Conservation (phyloP, 2,329 filamentous ascomycete genomes). For the Cladosporium sphaerospermum region DNA sequence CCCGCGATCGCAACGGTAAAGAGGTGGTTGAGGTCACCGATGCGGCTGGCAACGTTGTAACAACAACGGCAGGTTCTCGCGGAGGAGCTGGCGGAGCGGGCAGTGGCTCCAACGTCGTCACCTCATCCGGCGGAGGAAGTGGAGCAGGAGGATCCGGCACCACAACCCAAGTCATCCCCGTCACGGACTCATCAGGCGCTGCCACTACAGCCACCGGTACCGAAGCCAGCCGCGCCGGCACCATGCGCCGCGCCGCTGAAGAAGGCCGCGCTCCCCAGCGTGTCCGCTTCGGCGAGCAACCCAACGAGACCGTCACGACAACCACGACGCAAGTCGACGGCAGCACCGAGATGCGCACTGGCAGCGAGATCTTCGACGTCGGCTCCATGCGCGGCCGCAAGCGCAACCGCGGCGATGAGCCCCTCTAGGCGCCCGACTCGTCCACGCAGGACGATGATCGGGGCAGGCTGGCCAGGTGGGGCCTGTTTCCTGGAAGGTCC, state of each 20-base stretch:
- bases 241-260: conserved; percentile 7
- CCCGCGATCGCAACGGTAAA: too few species aligned
- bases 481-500: background rate
- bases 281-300: conserved; percentile 4
- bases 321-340: conserved; percentile 4
- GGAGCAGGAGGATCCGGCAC: background rate
- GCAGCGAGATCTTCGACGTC: conserved; percentile 8
- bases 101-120: background rate
- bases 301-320: background rate
- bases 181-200: background rate
- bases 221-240: background rate
- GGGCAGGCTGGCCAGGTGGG: background rate
- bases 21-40: too few species aligned
- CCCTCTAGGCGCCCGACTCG: conserved; percentile 8
- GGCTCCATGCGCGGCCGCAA: conserved; percentile 9
- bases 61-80: background rate
- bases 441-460: conserved; percentile 3
- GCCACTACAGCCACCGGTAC: background rate
- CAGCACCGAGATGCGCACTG: conserved; percentile 4
- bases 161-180: background rate
- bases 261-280: conserved; percentile 5
- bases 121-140: background rate
- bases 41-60: too few species aligned
- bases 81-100: background rate
- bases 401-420: conserved; percentile 7